Evolutionary conservation across 2,329 filamentous ascomycete genomes (phyloP), one percentile per base, ranked within the genome.

Genomic region (Fusarium xylarioides): DNA sequence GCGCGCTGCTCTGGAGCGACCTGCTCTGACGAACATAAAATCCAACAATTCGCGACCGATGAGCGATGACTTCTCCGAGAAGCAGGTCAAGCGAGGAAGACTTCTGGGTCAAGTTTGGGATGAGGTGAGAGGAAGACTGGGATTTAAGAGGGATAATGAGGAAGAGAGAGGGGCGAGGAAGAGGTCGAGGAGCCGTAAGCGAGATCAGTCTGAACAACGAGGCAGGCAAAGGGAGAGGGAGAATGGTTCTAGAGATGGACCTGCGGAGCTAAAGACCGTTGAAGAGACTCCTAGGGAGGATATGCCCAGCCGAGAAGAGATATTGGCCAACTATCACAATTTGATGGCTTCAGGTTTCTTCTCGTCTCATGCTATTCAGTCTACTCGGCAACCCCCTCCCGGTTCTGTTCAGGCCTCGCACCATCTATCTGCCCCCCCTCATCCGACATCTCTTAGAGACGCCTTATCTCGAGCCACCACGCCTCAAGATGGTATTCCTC

Each of bases 311-410:
- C 77, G 76, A 72, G 88, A 90, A 57, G 87, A 90, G 64, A 84
- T 90, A 59, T 73, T 89, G 76, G 84, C 86, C 67, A 89, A 83
- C 76, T 90, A 90, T 79, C 86, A 89, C 71, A 81, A 87, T 72
- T 84, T 90, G 63, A 83, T 90, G 74, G 85, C 87, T 5, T 85
- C 85, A 11, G 88, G 88, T 66, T 90, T 90, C 84, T 90, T 90
- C 78, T 83, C 85, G 52, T 82, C 86, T 30, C 88, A 89, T 70
- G 88, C 88, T 58, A 90, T 90, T 68, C 86, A 87, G 68, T 89
- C 87, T 9, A 88, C 87, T 3, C 83, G 88, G 7, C 86, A 87
- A 76, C 85, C 76, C 32, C 75, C 75, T 44, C 75, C 75, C 11
- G 73, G 73, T 26, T 44, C 67, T 65, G 38, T 57, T 46, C 54